Base-by-base conservation (phyloP, 768 basidiomycete genomes). In the Boletus bicolor region DNA sequence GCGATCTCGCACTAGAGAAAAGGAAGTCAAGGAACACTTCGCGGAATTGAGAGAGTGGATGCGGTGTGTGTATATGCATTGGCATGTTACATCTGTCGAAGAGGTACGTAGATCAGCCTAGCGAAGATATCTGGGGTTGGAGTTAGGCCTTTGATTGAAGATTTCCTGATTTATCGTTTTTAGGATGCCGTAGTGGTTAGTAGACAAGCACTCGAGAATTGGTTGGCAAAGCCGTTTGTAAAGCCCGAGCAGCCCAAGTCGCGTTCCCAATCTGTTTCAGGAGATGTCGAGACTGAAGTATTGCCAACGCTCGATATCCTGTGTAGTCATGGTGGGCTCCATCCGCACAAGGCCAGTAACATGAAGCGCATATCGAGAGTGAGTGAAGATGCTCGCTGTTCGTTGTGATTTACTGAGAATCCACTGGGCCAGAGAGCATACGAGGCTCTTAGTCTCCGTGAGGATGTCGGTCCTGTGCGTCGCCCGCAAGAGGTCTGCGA, bases 291-390 rank as follows among this genome's bases (percentile, higher is more conserved):
- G n/a, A 42, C 62, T 7, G 57, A 72, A 56, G 53, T 61, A 41
- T 49, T 62, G 42, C 57, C 68, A 17, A 75, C 77, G 39, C 59
- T 72, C 8, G 80, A 82, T 34, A 79, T 91, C 24, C 52, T 82
- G 8, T 94, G 91, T 58, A 60, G 60, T 19, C 91, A 94, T 66
- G 79, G 78, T 5, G 68, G 61, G 21, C 75, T 91, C 37, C 79
- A 90, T 69, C 89, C 89, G 11, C 62, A 61, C 24, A 85, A 82
- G 65, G 78, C 80, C 4, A 61, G 65, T 43, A 72, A 80, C 58
- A 86, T 93, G 82, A 93, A 91, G 64, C 79, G 85, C 47, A 78
- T 94, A 41, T 78, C 73, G 26, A 68, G 73, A 65, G 88, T 89
- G 48, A 44, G 76, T 35, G 37, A 34, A 2, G 41, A 9, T 39